Conservation (phyloP, 2,329 filamentous ascomycete species). For the Aspergillus jensenii region DNA sequence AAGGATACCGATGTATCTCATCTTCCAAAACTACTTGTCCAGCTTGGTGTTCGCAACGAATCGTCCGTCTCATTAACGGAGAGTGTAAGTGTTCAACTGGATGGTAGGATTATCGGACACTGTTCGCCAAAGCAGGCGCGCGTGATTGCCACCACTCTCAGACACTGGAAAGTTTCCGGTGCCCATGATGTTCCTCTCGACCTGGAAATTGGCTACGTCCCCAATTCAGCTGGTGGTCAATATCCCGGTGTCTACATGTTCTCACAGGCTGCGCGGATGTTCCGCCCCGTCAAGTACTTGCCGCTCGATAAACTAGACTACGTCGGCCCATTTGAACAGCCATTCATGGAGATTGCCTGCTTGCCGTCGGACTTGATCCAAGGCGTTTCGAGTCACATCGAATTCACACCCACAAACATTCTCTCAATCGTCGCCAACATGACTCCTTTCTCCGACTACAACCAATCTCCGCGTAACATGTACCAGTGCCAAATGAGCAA, state of each 20-base stretch:
- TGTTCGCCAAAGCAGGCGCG: slow-evolving; percentile 81
- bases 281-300: slow-evolving; percentile 88
- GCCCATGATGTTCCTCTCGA: slow-evolving; percentile 75
- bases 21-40: slow-evolving; percentile 70
- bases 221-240: slow-evolving; percentile 83
- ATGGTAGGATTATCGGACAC: slow-evolving; percentile 87
- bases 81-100: slow-evolving; percentile 84
- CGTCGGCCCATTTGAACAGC: slow-evolving; percentile 91
- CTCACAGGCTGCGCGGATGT: slow-evolving; percentile 80
- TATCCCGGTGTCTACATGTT: slow-evolving; percentile 96
- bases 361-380: slow-evolving; percentile 83
- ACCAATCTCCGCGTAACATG: slow-evolving; percentile 98
- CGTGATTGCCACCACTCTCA: slow-evolving; percentile 78
- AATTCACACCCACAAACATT: slow-evolving; percentile 93
- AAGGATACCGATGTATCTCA: slow-evolving; percentile 70
- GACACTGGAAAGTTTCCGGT: slow-evolving; percentile 94
- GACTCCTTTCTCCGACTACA: slow-evolving; percentile 98
- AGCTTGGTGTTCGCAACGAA: slow-evolving; percentile 74
- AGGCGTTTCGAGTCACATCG: slow-evolving; percentile 89
- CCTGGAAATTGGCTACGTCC: slow-evolving; percentile 89
- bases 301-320: slow-evolving; percentile 82
- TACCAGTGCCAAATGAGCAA: slow-evolving; percentile 99
- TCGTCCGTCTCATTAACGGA: slow-evolving; percentile 79
- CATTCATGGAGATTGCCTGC: slow-evolving; percentile 96
- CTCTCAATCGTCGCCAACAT: slow-evolving; percentile 97